Base-by-base conservation (phyloP, 345 rosid species). In the Eucalyptus urophylla region DNA sequence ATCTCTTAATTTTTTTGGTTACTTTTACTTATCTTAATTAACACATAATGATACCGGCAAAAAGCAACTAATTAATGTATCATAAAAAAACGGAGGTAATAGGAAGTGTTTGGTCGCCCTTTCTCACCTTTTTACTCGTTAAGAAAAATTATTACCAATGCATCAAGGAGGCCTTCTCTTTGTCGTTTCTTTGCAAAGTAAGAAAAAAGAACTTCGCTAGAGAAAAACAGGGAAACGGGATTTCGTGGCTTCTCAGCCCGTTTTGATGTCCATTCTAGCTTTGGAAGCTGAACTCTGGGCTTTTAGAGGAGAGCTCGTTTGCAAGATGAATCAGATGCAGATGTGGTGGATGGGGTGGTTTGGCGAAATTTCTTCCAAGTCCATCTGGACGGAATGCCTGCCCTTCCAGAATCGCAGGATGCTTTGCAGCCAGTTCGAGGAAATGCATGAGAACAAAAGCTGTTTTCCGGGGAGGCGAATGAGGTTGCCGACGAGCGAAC, bases 11-110 rank as follows among this genome's bases (percentile, higher is more conserved):
- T 7, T 8, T 15, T 8, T 16, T 31, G 8, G 8, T 5, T 67
- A 1, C 10, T 31, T 67, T 31, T 31, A 67, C 43, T 31, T n/a
- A 67, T 60, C 69, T 25, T 65, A 65, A 69, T 8, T 3, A 33
- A 19, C 6, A 3, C 12, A 33, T 5, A 10, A 33, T 33, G 25
- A 33, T 33, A 9, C 8, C 0, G 4, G 44, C 44, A 17, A 33
- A 69, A 69, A 33, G 17, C 11, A 69, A 17, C 17, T n/a, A 3
- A 69, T 17, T 69, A 69, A 17, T 72, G 13, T 17, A 8, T 72
- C 11, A 9, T 19, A 37, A 33, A 17, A 17, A 43, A 6, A 17
- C 1, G 22, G 80, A 69, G 45, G 24, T 9, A 72, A 2, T 72
- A 6, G 8, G 81, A 72, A 10, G 81, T 5, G 7, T 69, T 19